Percentiles rank a stretch among this genome's conserved stretches.
These are phyloP conservation scores for Nemophila menziesii DNA, from an alignment of 257 asterid genomes.

Conservation along the genomic window DNA sequence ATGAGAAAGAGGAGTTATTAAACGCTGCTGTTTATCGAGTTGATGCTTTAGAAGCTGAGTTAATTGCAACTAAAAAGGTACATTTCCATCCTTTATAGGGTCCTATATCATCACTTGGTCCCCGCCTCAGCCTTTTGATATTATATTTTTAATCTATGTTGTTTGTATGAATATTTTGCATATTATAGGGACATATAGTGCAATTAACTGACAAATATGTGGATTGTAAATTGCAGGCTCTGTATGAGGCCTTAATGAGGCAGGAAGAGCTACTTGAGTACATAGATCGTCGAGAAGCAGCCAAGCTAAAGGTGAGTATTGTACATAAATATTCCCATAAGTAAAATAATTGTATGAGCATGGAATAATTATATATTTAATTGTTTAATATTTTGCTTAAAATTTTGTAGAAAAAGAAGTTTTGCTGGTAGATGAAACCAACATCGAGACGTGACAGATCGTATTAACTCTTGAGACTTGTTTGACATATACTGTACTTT, in stretches of 20 bases:
- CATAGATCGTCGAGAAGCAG: constrained; percentile 74
- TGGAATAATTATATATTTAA: neutral
- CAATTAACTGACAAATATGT: neutral
- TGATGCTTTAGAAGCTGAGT: constrained; percentile 97
- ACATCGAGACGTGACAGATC: neutral
- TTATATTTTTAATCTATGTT: neutral
- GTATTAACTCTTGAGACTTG: neutral
- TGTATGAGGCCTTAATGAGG: constrained; percentile 87
- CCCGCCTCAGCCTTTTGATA: neutral
- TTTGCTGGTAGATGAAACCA: constrained; percentile 54
- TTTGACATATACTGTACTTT: neutral
- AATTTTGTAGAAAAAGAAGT: constrained; percentile 57
- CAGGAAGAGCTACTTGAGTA: constrained; percentile 95
- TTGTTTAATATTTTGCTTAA: neutral
- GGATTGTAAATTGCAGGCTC: constrained; percentile 45
- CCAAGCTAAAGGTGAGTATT: constrained; percentile 54
- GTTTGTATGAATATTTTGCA: neutral
- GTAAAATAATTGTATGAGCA: neutral
- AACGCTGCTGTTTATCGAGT: constrained; percentile 96
- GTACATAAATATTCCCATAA: neutral
- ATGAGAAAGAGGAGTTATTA: constrained; percentile 79
- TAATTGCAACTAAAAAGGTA: constrained; percentile 95
- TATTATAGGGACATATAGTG: neutral
- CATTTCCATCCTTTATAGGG: neutral
- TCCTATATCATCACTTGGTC: neutral